Conservation (phyloP, 1,284 basidiomycete genomes). For the Rhodotorula sp. region DNA sequence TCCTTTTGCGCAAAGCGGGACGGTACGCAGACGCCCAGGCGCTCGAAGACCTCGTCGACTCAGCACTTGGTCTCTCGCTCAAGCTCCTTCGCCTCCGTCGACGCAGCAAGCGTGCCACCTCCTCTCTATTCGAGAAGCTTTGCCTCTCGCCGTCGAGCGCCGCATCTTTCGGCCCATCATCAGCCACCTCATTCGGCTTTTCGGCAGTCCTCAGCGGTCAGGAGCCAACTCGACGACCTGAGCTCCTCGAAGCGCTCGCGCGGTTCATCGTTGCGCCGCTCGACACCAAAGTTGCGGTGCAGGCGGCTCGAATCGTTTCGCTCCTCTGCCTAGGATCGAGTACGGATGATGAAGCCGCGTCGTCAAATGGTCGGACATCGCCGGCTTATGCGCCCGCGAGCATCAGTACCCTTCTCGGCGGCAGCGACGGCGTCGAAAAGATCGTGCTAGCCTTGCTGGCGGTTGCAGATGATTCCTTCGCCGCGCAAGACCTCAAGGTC, state of each 20-base stretch:
- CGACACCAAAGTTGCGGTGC: slow-evolving; percentile 14
- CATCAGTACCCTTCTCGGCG: slow-evolving; percentile 46
- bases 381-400: slow-evolving; percentile 12
- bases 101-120: slow-evolving; percentile 49
- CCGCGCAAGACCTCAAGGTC: slow-evolving; percentile 64
- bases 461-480: slow-evolving; percentile 53
- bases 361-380: background rate
- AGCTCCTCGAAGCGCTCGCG: slow-evolving; percentile 26
- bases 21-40: slow-evolving; percentile 66
- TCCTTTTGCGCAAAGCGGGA: slow-evolving; percentile 61
- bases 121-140: slow-evolving; percentile 65
- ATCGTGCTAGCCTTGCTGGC: slow-evolving; percentile 41
- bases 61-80: slow-evolving; percentile 62
- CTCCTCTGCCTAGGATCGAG: slow-evolving; percentile 19
- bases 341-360: background rate
- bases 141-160: slow-evolving; percentile 28
- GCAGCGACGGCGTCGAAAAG: slow-evolving; percentile 44
- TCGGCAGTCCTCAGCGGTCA: background rate
- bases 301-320: slow-evolving; percentile 23
- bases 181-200: background rate
- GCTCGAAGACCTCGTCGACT: slow-evolving; percentile 65
- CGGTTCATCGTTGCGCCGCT: slow-evolving; percentile 24
- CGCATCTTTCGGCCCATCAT: slow-evolving; percentile 3
- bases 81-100: slow-evolving; percentile 64
- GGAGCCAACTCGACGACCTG: slow-evolving; percentile 3